Percentiles rank a stretch among this genome's conserved stretches.
These are phyloP conservation scores for Bruguiera hainesii DNA, from an alignment of 441 rosid species.

Conservation along the genomic window DNA sequence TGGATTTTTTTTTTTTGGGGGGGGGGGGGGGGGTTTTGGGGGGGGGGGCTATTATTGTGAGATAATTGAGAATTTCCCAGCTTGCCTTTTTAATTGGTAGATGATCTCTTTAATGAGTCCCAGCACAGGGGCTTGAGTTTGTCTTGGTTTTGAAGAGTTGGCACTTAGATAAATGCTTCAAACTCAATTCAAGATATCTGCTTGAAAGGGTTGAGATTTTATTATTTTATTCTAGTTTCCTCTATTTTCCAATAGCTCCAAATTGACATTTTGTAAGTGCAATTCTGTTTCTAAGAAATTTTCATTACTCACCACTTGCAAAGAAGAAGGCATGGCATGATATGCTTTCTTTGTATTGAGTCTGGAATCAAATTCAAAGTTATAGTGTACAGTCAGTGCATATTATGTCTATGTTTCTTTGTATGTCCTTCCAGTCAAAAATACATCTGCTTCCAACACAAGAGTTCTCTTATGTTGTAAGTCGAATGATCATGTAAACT, in stretches of 20 bases:
- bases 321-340: neutral
- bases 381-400: no score
- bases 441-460: neutral
- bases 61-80: neutral
- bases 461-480: slow-evolving; percentile 15
- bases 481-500: slow-evolving; percentile 1
- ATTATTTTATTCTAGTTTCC: neutral
- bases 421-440: slow-evolving; percentile 46
- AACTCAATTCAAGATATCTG: slow-evolving; percentile 9
- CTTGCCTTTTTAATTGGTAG: neutral
- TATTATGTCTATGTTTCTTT: slow-evolving; percentile 34
- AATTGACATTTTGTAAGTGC: no score
- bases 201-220: no score
- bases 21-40: no score
- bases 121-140: neutral
- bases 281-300: no score
- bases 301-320: neutral
- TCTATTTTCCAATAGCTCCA: no score
- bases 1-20: no score
- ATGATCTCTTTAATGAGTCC: neutral
- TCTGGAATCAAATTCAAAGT: no score
- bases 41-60: neutral
- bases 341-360: no score
- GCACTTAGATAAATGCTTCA: slow-evolving; percentile 3
- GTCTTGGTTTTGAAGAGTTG: neutral